Conservation (phyloP, 2,329 filamentous ascomycete genomes). For the Colletotrichum cordylinicola region DNA sequence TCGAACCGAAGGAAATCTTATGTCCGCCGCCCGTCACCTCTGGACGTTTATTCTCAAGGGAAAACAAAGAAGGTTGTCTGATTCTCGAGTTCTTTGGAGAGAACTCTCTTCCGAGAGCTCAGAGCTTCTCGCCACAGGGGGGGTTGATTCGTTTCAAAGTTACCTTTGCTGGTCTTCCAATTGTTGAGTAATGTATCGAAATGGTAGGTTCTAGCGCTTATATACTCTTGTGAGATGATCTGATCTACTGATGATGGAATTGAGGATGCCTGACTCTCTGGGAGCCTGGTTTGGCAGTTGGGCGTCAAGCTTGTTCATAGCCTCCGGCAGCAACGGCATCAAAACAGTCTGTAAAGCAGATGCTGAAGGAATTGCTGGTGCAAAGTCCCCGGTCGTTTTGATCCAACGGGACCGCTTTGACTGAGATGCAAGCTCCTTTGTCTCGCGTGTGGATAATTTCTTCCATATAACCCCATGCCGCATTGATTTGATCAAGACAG, state of each 20-base stretch:
- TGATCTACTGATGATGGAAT: no score
- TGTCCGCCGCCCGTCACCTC: background rate
- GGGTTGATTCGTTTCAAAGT: background rate
- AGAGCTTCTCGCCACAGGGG: background rate
- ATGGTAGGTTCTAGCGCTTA: rapidly evolving
- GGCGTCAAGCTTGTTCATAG: rapidly evolving
- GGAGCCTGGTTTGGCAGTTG: rapidly evolving
- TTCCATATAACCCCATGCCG: no score
- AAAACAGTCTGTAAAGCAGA: rapidly evolving
- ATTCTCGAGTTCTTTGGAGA: rapidly evolving
- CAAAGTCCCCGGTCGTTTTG: no score
- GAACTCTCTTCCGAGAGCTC: background rate
- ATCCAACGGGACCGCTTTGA: no score
- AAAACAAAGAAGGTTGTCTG: background rate
- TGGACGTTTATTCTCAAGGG: background rate
- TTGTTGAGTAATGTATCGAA: background rate
- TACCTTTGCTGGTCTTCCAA: background rate
- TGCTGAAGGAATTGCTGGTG: background rate
- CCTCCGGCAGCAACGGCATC: background rate
- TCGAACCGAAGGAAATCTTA: no score
- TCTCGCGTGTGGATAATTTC: no score
- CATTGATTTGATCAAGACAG: background rate
- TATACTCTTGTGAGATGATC: background rate
- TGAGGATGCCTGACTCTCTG: rapidly evolving
- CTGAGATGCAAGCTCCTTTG: no score